Base-by-base conservation (phyloP, 2,329 filamentous ascomycete species). In the Xylaria arbuscula region DNA sequence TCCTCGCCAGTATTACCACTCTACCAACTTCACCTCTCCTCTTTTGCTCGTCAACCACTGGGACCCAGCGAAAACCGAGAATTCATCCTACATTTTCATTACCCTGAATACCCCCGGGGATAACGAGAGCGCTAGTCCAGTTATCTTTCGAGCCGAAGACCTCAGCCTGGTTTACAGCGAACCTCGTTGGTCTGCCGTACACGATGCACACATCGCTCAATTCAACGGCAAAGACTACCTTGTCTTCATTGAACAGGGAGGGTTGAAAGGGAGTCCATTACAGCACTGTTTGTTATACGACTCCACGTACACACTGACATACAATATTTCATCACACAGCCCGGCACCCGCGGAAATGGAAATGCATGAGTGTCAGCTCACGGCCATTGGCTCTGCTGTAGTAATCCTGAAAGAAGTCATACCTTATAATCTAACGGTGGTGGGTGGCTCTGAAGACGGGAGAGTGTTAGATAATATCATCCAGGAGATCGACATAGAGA, bases 91-190 rank as follows among this genome's bases (percentile, higher is more conserved):
- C 69, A 76, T 81, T 53, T 81, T 81, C 68, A 64, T 81, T 28
- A 77, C 76, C 24, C 72, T 67, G 9, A n/a, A 53, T 22, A 64
- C 17, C 71, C 50, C 71, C 6, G 57, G 45, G 67, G 48, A 78
- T 72, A 51, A 70, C 64, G 24, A 47, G 50, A 72, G 68, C 57
- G 72, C 75, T 13, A 78, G 76, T 11, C 80, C 80, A 22, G 76
- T 81, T 73, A 80, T 81, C 36, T 72, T 80, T 57, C 75, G 77
- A 59, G 74, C 75, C 24, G 71, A 72, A 28, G 80, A 81, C 56
- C 75, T 82, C 24, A 80, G 78, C 50, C 76, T 81, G 2, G 76
- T 82, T 1, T 81, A 81, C 65, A 79, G 79, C 62, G 77, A 81
- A 9, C 67, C 67, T 22, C 55, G 28, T 22, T 72, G 71, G 71